phyloP scores from a whole-genome alignment of 2,329 filamentous ascomycete genomes.

The Cercospora sojina region DNA sequence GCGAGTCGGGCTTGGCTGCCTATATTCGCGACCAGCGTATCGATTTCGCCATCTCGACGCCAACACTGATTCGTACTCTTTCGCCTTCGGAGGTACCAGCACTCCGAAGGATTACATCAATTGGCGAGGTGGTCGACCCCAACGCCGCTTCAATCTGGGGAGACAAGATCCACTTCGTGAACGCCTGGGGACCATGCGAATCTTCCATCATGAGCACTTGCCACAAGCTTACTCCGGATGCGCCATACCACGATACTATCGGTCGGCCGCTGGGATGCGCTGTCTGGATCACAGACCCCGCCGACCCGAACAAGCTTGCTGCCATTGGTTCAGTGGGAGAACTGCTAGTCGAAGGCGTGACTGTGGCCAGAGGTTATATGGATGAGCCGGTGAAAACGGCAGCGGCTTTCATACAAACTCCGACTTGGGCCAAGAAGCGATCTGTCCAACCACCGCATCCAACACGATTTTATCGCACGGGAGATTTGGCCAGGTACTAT shows the following conservation, averaged over 20 bases:
- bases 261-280: constrained; percentile 32
- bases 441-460: neutral
- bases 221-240: neutral
- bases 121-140: neutral
- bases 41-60: neutral
- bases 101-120: neutral
- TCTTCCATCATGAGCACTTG: neutral
- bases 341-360: constrained; percentile 11
- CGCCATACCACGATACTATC: constrained; percentile 32
- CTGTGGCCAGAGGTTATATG: constrained; percentile 13
- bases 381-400: constrained; percentile 26
- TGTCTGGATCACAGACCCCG: neutral
- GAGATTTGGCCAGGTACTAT: constrained; percentile 10
- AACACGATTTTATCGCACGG: constrained; percentile 6
- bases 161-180: neutral
- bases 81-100: constrained; percentile 1
- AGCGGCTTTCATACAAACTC: constrained; percentile 33
- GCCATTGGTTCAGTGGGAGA: constrained; percentile 7
- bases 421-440: neutral
- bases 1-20: neutral
- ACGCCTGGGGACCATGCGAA: constrained; percentile 4
- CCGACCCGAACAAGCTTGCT: neutral
- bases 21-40: neutral
- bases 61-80: neutral
- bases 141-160: neutral